Percentiles rank a stretch among this genome's conserved stretches.
These are phyloP conservation scores for Simmondsia chinensis DNA, from an alignment of 148 eudicot species.

Conservation along the genomic window DNA sequence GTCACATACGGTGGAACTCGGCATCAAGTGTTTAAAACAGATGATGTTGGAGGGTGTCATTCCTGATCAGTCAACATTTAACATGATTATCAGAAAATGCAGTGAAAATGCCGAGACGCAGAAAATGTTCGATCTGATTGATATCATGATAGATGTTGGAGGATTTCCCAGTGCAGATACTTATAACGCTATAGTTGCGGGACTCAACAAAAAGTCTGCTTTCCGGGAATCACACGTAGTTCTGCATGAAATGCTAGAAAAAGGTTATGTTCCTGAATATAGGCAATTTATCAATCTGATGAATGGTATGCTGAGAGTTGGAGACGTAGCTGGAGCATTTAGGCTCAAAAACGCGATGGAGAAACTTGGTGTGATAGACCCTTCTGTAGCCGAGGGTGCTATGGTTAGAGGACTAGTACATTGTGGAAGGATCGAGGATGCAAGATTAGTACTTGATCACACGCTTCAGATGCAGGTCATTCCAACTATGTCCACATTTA, in stretches of 20 bases:
- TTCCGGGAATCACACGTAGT: constrained; percentile 29
- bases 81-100: constrained; percentile 39
- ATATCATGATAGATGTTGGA: constrained; percentile 39
- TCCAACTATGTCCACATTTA: constrained; percentile 72
- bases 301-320: constrained; percentile 50
- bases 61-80: constrained; percentile 51
- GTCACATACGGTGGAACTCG: constrained; percentile 47
- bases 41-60: constrained; percentile 39
- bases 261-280: constrained; percentile 45
- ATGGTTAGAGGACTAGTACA: constrained; percentile 68
- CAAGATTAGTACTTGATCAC: constrained; percentile 38
- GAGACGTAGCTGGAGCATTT: constrained; percentile 57
- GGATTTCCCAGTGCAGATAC: constrained; percentile 45
- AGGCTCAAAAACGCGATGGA: constrained; percentile 62
- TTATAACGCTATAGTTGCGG: constrained; percentile 40
- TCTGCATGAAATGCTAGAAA: constrained; percentile 49
- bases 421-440: constrained; percentile 63
- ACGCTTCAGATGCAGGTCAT: constrained; percentile 44
- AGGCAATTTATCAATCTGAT: constrained; percentile 45
- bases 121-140: constrained; percentile 47
- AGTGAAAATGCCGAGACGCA: constrained; percentile 45
- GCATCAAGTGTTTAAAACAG: constrained; percentile 49
- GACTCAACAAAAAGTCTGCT: constrained; percentile 33
- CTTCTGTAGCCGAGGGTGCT: constrained; percentile 52
- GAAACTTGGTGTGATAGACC: constrained; percentile 34